Base-by-base conservation (phyloP, 1,284 basidiomycete genomes). In the Ustilago xerochloae region DNA sequence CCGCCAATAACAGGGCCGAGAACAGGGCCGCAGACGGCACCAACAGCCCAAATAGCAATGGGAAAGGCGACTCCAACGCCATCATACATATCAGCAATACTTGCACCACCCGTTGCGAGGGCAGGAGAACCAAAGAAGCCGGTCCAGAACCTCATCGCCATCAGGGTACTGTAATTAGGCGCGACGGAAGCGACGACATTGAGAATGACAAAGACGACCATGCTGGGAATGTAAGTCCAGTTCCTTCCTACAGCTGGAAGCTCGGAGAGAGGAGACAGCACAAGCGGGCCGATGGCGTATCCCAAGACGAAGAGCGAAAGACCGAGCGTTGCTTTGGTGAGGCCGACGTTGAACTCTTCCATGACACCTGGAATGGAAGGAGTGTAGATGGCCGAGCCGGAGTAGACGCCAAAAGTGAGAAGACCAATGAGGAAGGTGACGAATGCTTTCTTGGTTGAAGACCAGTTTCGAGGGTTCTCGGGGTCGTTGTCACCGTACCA, bases 241-340 rank as follows among this genome's bases (percentile, higher is more conserved):
- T 66, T 63, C 5, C 78, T 53, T 2, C 90, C 91, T 65, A 88
- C 87, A 10, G 54, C 49, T 16, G 78, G 78, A 6, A 89, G 85
- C 76, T 89, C 88, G 43, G 86, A 87, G 6, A 88, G 73, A 0
- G 89, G 89, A 0, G 89, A 89, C 3, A 90, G 86, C 9, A 71
- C 30, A 30, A 78, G 47, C 8, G 78, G 75, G 1, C 77, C 77
- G 3, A 76, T 7, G 6, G 57, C 77, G 9, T 78, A 67, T 0
- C 89, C 90, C 13, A 82, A 65, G 6, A 88, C 86, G 55, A 90
- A 94, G 7, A 93, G 80, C 59, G 90, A 90, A 33, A 93, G 87
- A 2, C 88, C 88, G 9, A 93, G 87, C 82, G 91, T 89, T 1
- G 92, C 90, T 67, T 92, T 90, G 70, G 89, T 88, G 39, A 87